Evolutionary conservation across 352 stramenopile genomes (phyloP).

Genomic region (Pythium oligandrum): DNA sequence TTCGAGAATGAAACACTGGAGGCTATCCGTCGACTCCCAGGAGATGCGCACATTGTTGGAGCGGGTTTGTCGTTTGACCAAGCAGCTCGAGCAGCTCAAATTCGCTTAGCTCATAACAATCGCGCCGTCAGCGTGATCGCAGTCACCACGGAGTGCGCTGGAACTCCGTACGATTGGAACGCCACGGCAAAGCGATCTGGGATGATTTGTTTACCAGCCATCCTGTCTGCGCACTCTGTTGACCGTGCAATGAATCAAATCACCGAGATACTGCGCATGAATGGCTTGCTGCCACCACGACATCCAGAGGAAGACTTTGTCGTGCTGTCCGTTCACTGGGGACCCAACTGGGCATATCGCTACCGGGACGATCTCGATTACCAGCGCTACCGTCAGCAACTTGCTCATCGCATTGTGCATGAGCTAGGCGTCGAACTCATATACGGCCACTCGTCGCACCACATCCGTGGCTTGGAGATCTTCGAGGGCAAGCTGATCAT

Average conservation of each 20-base stretch:
- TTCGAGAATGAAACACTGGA: conserved; percentile 33
- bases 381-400: conserved; percentile 18
- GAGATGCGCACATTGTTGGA: conserved; percentile 17
- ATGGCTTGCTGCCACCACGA: conserved; percentile 8
- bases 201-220: conserved; percentile 23
- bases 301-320: conserved; percentile 18
- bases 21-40: conserved; percentile 16
- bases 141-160: conserved; percentile 20
- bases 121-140: conserved; percentile 23
- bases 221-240: conserved; percentile 8
- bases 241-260: conserved; percentile 9
- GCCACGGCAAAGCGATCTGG: conserved; percentile 21
- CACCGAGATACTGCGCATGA: conserved; percentile 10
- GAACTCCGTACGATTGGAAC: conserved; percentile 26
- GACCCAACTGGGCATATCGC: conserved; percentile 33
- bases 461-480: conserved; percentile 36
- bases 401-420: conserved; percentile 30
- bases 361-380: conserved; percentile 16
- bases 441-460: conserved; percentile 44
- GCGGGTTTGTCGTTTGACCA: conserved; percentile 18
- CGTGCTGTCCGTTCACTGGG: conserved; percentile 37
- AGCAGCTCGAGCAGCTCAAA: conserved; percentile 15
- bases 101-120: neutral
- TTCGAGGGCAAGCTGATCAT: conserved; percentile 41
- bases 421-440: conserved; percentile 33